A percentile compares a stretch with the other conserved stretches of the same genome.
Conservation (phyloP, 139 green algal genomes). For the Chlorella vulgaris region DNA sequence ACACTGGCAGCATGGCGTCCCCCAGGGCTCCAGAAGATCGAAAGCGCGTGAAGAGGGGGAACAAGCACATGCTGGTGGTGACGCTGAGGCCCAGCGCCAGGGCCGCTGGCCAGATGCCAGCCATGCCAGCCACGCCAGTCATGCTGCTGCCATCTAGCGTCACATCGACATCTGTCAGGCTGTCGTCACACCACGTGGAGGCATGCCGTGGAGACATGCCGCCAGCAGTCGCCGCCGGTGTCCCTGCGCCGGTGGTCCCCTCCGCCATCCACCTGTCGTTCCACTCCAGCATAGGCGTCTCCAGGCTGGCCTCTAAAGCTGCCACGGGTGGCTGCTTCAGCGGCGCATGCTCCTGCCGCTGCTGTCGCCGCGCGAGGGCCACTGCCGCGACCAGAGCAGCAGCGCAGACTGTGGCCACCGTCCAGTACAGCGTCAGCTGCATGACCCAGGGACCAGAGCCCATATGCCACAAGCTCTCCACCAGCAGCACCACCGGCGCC, state of each 20-base stretch:
- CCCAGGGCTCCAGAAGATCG: not conserved
- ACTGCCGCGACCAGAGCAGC: not conserved
- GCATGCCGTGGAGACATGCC: not conserved
- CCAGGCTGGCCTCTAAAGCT: not conserved
- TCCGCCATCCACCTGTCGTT: not conserved
- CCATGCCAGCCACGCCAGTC: not conserved
- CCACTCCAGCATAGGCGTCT: too few species aligned
- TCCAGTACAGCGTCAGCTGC: not conserved
- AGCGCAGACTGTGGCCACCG: not conserved
- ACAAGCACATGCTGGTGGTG: slow-evolving; percentile 17
- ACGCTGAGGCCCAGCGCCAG: not conserved
- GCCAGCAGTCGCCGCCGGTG: not conserved
- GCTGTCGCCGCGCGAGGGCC: not conserved
- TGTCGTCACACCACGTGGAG: too few species aligned
- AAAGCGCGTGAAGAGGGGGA: slow-evolving; percentile 17
- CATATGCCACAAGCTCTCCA: not conserved
- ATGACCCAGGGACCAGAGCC: not conserved
- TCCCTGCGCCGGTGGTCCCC: not conserved
- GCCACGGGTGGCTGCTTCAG: not conserved
- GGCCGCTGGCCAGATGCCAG: slow-evolving; percentile 5
- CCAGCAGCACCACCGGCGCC: slow-evolving; percentile 7
- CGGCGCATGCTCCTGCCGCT: not conserved
- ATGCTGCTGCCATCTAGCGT: not conserved
- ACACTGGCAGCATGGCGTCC: not conserved
- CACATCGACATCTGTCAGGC: not conserved